These are phyloP conservation scores for Apiospora rasikravindrae DNA, from an alignment of 2,329 filamentous ascomycete genomes.

Conservation along the genomic window DNA sequence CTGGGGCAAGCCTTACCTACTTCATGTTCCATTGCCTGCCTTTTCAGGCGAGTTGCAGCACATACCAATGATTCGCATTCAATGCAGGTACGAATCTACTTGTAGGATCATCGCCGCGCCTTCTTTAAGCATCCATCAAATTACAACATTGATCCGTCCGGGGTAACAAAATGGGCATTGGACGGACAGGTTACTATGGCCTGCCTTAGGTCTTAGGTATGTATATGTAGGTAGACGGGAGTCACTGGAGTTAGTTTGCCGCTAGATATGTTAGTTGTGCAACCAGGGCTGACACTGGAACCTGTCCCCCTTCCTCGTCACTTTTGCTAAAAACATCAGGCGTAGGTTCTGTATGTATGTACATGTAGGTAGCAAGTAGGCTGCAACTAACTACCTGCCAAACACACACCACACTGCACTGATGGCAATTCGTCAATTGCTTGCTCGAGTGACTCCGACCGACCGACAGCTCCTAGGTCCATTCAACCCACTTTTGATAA, in stretches of 20 bases:
- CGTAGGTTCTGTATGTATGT: background rate
- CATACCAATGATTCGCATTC: background rate
- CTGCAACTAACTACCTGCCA: background rate
- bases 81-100: background rate
- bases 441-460: background rate
- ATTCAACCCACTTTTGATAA: background rate
- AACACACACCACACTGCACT: background rate
- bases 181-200: background rate
- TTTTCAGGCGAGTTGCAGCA: background rate
- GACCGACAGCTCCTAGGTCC: background rate
- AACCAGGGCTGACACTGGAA: background rate
- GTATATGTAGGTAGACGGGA: background rate
- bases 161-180: background rate
- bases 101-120: background rate
- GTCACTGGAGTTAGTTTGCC: background rate
- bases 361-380: background rate
- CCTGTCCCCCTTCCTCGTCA: background rate
- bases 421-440: background rate
- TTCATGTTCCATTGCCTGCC: background rate
- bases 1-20: background rate
- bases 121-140: background rate
- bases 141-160: background rate
- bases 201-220: background rate
- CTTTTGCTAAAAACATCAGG: background rate
- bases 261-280: background rate